Evolutionary conservation across 2,329 filamentous ascomycete genomes (phyloP).

Genomic region (Pseudogymnoascus sp.): DNA sequence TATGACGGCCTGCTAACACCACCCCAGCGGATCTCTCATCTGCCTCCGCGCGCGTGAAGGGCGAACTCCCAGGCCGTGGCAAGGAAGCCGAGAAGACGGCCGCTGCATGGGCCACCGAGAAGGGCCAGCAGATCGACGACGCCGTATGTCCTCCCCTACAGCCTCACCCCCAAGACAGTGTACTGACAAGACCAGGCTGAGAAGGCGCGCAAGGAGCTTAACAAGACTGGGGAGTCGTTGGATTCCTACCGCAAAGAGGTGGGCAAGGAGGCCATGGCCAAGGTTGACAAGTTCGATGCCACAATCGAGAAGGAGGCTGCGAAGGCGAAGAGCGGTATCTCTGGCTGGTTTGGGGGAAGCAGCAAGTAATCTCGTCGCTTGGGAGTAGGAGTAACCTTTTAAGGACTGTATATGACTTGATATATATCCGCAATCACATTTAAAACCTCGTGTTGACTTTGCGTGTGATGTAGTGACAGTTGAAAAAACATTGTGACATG

Average conservation of each 20-base stretch:
- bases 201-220: conserved; percentile 56
- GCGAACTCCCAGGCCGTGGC: conserved; percentile 54
- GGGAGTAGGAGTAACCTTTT: background rate
- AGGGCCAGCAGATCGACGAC: conserved; percentile 60
- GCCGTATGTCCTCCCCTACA: conserved; percentile 47
- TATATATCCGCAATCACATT: background rate
- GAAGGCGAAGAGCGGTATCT: conserved; percentile 78
- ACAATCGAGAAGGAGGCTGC: conserved; percentile 70
- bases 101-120: conserved; percentile 52
- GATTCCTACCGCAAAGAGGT: conserved; percentile 55
- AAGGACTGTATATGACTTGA: background rate
- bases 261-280: conserved; percentile 58
- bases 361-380: background rate
- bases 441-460: background rate
- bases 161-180: background rate
- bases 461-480: background rate
- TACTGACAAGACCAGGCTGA: conserved; percentile 38
- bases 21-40: conserved; percentile 68
- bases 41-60: conserved; percentile 58
- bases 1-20: background rate
- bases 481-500: background rate
- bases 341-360: conserved; percentile 72
- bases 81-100: conserved; percentile 59
- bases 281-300: conserved; percentile 76
- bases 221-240: conserved; percentile 53